A percentile compares a stretch with the other conserved stretches of the same genome.
These are phyloP conservation scores for Lizanozyma gosingica DNA, from an alignment of 1,139 yeast genomes.

Conservation along the genomic window DNA sequence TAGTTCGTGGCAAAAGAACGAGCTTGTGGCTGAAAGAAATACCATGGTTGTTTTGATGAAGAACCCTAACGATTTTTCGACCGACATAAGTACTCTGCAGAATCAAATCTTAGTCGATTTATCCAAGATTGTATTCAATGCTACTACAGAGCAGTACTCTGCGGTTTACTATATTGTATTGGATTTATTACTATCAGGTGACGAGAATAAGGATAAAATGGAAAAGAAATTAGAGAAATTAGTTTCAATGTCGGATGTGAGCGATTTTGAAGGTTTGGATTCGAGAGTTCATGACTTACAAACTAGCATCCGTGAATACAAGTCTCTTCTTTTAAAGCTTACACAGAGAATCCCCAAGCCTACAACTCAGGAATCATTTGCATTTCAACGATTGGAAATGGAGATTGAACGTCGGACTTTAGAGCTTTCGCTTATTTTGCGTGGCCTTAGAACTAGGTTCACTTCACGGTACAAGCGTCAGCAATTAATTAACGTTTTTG, in stretches of 20 bases:
- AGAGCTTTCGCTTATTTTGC: slow-evolving; percentile 19
- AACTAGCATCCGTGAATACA: slow-evolving; percentile 37
- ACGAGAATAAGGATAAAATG: slow-evolving; percentile 48
- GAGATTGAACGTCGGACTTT: slow-evolving; percentile 49
- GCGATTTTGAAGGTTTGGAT: slow-evolving; percentile 51
- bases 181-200: slow-evolving; percentile 59
- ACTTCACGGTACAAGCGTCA: background rate
- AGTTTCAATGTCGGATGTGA: slow-evolving; percentile 58
- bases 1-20: slow-evolving; percentile 42
- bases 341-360: slow-evolving; percentile 20
- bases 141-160: slow-evolving; percentile 69
- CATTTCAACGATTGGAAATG: slow-evolving; percentile 36
- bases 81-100: slow-evolving; percentile 10
- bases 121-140: slow-evolving; percentile 59
- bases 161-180: slow-evolving; percentile 55
- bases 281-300: slow-evolving; percentile 49
- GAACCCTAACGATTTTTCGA: slow-evolving; percentile 55
- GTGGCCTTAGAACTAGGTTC: background rate
- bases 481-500: slow-evolving; percentile 13
- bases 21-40: slow-evolving; percentile 57
- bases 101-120: slow-evolving; percentile 36
- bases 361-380: slow-evolving; percentile 16
- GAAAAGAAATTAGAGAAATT: slow-evolving; percentile 58
- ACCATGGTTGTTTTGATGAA: slow-evolving; percentile 53
- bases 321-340: slow-evolving; percentile 37